Base-by-base conservation (phyloP, 2,329 filamentous ascomycete species). In the Aaosphaeria arxii region DNA sequence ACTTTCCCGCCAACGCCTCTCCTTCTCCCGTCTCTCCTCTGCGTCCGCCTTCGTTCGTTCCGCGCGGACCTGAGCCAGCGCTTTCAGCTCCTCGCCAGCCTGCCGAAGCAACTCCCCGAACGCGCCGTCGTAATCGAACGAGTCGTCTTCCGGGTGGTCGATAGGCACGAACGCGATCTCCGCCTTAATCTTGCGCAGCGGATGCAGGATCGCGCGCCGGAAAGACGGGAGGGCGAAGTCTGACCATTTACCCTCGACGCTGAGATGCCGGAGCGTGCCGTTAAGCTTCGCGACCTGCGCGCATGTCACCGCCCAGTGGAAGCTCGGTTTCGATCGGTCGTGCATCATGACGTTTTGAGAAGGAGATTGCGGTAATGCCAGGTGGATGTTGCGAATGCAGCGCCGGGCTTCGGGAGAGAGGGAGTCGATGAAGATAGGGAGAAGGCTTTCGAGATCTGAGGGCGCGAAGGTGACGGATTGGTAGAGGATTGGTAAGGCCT, bases 401-500 rank as follows among this genome's bases (percentile, higher is more conserved):
- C 50, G 49, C n/a, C 31, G 47, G 7, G 55, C 53, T 36, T 44
- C 54, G 11, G 48, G 28, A 3, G 59, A 58, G 3, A 63, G 45
- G 0, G 41, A 41, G 11, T 49, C 44, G 7, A 61, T 44, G 31
- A 62, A 65, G 1, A 61, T 13, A 0, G 52, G 57, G 9, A 63
- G 57, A 5, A 63, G 47, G 13, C 56, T 55, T 35, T 53, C 48
- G 0, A 56, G 40, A 43, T 59, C 52, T 11, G 32, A 11, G 6
- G 47, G 55, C 7, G 42, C 43, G 41, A 63, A 63, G 6, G 31
- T 54, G 38, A 54, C 48, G 3, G 53, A 47, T 3, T 43, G 7
- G 40, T 63, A 65, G 0, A 63, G 54, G 7, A 62, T 41, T 4
- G 61, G 60, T 7, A 65, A 49, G n/a, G 62, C 60, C 47, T 65